Evolutionary conservation across 1,284 basidiomycete species (phyloP).

Genomic region (Paramarasmius palmivorus): DNA sequence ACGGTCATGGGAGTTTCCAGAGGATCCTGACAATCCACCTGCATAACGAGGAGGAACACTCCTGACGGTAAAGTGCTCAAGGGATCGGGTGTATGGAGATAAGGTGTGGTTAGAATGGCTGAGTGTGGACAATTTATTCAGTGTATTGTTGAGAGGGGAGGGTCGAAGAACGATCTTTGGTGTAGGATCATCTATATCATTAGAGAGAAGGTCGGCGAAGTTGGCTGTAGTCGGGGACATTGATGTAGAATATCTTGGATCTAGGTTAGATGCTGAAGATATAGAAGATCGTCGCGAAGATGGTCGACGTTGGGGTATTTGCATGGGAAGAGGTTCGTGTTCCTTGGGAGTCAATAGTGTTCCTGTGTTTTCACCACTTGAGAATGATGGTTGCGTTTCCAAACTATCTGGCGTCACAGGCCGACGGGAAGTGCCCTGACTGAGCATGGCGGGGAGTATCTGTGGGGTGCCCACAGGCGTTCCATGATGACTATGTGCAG

Average conservation of each 20-base stretch:
- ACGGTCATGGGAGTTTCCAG: constrained; percentile 34
- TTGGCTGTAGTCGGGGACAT: constrained; percentile 38
- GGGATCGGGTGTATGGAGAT: constrained; percentile 85
- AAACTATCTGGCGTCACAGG: constrained; percentile 42
- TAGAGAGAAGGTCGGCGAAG: constrained; percentile 13
- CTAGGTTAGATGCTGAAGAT: constrained; percentile 35
- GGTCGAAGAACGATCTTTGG: constrained; percentile 73
- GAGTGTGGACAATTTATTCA: constrained; percentile 83
- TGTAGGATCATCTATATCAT: constrained; percentile 31
- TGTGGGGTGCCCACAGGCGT: constrained; percentile 3
- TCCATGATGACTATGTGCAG: constrained; percentile 2
- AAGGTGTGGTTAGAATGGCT: constrained; percentile 88
- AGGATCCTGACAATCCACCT: constrained; percentile 23
- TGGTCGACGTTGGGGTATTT: constrained; percentile 24
- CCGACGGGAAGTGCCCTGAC: constrained; percentile 19
- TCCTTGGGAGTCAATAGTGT: constrained; percentile 34
- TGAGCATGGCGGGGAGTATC: constrained; percentile 10
- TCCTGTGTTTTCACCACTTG: constrained; percentile 30
- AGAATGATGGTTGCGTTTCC: constrained; percentile 42
- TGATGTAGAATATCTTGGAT: constrained; percentile 27
- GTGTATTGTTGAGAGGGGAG: constrained; percentile 62
- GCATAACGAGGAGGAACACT: constrained; percentile 68
- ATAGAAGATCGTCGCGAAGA: constrained; percentile 42
- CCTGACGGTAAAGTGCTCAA: constrained; percentile 88
- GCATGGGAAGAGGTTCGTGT: constrained; percentile 22